These are phyloP conservation scores for Pezicula carpinea DNA, from an alignment of 2,329 filamentous ascomycete species.

Conservation along the genomic window DNA sequence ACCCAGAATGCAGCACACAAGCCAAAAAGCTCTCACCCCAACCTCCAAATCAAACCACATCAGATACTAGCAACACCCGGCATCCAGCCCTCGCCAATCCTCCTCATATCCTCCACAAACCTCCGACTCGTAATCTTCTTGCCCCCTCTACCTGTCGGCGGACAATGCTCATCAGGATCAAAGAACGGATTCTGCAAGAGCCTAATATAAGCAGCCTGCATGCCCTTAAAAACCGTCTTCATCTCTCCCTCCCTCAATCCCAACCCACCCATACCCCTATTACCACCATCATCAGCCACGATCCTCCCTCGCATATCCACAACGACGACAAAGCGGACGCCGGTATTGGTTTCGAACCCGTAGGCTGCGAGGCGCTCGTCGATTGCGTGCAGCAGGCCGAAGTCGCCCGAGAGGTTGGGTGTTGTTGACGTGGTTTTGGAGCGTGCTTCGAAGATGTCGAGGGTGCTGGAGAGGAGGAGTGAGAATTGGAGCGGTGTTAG, in stretches of 20 bases:
- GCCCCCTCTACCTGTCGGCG: conserved; percentile 47
- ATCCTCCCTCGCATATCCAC: conserved; percentile 80
- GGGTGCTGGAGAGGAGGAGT: conserved; percentile 82
- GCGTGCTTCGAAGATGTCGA: conserved; percentile 90
- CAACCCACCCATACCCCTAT: conserved; percentile 40
- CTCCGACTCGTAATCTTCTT: conserved; percentile 74
- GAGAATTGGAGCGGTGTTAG: conserved; percentile 83
- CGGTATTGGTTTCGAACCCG: conserved; percentile 95
- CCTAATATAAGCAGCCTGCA: conserved; percentile 88
- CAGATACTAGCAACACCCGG: conserved; percentile 63
- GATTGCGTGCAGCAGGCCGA: conserved; percentile 85
- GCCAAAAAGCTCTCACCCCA: no score
- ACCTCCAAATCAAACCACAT: conserved; percentile 14
- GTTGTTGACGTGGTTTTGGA: conserved; percentile 57
- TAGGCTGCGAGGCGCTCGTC: conserved; percentile 93
- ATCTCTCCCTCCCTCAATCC: conserved; percentile 83
- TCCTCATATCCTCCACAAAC: conserved; percentile 77
- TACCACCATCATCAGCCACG: conserved; percentile 9
- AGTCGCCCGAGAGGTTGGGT: conserved; percentile 67
- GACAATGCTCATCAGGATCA: conserved; percentile 77
- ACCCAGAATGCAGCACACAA: no score
- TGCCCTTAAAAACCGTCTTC: conserved; percentile 80
- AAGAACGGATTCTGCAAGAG: conserved; percentile 94
- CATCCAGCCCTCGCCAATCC: conserved; percentile 81
- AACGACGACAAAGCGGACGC: conserved; percentile 82